Evolutionary conservation across 1,284 basidiomycete species (phyloP).

Genomic region (Laetiporus sulphureus): DNA sequence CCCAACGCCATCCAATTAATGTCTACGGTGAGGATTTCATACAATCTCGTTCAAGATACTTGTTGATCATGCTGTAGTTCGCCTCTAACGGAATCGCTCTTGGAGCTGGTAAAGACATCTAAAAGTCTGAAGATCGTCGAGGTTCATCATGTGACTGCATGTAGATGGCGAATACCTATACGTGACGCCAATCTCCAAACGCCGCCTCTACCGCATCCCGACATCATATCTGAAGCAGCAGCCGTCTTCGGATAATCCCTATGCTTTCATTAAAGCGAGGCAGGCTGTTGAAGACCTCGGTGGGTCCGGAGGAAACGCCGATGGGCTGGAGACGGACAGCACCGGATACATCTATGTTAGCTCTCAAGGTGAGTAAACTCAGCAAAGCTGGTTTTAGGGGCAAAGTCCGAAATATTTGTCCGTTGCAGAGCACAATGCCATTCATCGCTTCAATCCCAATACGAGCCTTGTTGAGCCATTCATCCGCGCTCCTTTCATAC

Average conservation of each 20-base stretch:
- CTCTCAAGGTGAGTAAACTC: constrained; percentile 11
- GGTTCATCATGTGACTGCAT: neutral
- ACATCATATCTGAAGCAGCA: constrained; percentile 19
- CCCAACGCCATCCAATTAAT: constrained; percentile 12
- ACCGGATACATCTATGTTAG: constrained; percentile 22
- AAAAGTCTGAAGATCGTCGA: neutral
- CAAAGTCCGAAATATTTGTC: neutral
- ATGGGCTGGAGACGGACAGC: constrained; percentile 23
- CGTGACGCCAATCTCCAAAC: constrained; percentile 20
- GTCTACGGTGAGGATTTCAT: constrained; percentile 2
- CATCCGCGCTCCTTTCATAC: constrained; percentile 22
- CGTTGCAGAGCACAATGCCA: constrained; percentile 20
- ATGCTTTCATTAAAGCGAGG: constrained; percentile 13
- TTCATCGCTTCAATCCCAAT: constrained; percentile 20
- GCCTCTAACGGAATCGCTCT: constrained; percentile 14
- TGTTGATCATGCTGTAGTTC: constrained; percentile 7
- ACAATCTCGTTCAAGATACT: no score
- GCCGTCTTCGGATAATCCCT: constrained; percentile 17
- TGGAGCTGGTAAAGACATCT: constrained; percentile 8
- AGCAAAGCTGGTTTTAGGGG: neutral
- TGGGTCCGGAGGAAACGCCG: constrained; percentile 18
- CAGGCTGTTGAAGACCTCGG: constrained; percentile 17
- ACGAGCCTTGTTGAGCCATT: constrained; percentile 22
- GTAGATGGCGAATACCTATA: constrained; percentile 23
- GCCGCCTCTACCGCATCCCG: constrained; percentile 21